Percentiles rank a stretch among this genome's conserved stretches.
Conservation (phyloP, 108 stramenopile species). For the Conticribra guillardii region DNA sequence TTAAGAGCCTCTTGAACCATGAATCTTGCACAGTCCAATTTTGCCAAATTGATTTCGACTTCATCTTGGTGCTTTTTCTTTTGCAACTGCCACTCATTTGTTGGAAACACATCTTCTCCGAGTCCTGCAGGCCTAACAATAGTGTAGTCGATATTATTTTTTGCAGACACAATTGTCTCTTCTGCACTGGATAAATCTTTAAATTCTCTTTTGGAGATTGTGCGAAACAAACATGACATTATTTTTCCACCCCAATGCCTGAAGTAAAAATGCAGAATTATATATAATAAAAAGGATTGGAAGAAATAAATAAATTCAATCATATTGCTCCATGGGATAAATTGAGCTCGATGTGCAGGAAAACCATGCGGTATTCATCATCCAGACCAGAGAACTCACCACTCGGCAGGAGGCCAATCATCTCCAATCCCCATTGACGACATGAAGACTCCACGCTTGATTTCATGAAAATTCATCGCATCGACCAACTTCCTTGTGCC, state of each 20-base stretch:
- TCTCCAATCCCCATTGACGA: constrained; percentile 53
- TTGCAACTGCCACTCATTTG: constrained; percentile 40
- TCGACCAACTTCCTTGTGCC: constrained; percentile 53
- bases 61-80: constrained; percentile 52
- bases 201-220: constrained; percentile 25
- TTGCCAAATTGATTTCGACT: constrained; percentile 46
- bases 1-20: constrained; percentile 58
- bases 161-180: background rate
- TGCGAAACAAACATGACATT: constrained; percentile 42
- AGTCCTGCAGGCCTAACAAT: constrained; percentile 65
- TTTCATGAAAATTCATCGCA: constrained; percentile 46
- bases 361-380: too few relatives aligned
- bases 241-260: constrained; percentile 36
- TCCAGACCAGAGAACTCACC: too few relatives aligned
- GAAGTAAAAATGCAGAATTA: background rate
- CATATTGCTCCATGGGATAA: too few relatives aligned
- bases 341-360: too few relatives aligned
- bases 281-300: background rate
- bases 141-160: constrained; percentile 43
- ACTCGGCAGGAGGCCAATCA: constrained; percentile 63
- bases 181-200: constrained; percentile 55
- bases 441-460: constrained; percentile 46
- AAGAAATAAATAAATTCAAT: too few relatives aligned
- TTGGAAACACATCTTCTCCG: constrained; percentile 42
- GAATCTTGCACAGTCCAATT: constrained; percentile 58